A percentile compares a stretch with the other conserved stretches of the same genome.
These are phyloP conservation scores for Acrocalymma vagum DNA, from an alignment of 2,329 filamentous ascomycete species.

Conservation along the genomic window DNA sequence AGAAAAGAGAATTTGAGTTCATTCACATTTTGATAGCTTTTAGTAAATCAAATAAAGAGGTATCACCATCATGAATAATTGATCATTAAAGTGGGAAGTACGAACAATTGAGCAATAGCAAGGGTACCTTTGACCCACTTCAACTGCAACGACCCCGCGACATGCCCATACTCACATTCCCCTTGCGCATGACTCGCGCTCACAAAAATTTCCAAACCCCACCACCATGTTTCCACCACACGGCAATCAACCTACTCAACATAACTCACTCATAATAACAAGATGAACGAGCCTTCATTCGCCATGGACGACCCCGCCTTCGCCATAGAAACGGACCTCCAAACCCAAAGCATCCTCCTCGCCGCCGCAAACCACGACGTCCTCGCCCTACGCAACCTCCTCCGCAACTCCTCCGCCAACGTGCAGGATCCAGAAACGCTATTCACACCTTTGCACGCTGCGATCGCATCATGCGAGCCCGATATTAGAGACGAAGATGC, in stretches of 20 bases:
- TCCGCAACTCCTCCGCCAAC: slow-evolving; percentile 71
- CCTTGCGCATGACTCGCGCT: neutral
- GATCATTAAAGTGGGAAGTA: too few relatives aligned
- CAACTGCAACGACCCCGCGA: too few relatives aligned
- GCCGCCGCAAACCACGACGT: slow-evolving; percentile 74
- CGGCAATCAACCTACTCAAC: neutral
- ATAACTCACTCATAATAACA: neutral
- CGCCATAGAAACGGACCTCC: slow-evolving; percentile 52
- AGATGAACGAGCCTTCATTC: neutral
- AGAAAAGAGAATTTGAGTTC: too few relatives aligned
- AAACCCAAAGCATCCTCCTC: slow-evolving; percentile 68
- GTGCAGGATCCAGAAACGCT: slow-evolving; percentile 86
- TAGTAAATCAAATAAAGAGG: too few relatives aligned
- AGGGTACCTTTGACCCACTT: too few relatives aligned
- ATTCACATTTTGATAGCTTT: too few relatives aligned
- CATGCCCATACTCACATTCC: too few relatives aligned
- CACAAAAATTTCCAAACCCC: neutral
- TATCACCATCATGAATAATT: too few relatives aligned
- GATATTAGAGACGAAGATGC: slow-evolving; percentile 47
- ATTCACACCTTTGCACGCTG: slow-evolving; percentile 87
- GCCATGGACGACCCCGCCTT: slow-evolving; percentile 46
- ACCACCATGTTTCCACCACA: neutral
- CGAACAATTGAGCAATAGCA: too few relatives aligned
- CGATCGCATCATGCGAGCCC: slow-evolving; percentile 71
- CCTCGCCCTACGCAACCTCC: slow-evolving; percentile 71